phyloP scores from a whole-genome alignment of 2,329 filamentous ascomycete species.

The Pseudogymnoascus sp. region DNA sequence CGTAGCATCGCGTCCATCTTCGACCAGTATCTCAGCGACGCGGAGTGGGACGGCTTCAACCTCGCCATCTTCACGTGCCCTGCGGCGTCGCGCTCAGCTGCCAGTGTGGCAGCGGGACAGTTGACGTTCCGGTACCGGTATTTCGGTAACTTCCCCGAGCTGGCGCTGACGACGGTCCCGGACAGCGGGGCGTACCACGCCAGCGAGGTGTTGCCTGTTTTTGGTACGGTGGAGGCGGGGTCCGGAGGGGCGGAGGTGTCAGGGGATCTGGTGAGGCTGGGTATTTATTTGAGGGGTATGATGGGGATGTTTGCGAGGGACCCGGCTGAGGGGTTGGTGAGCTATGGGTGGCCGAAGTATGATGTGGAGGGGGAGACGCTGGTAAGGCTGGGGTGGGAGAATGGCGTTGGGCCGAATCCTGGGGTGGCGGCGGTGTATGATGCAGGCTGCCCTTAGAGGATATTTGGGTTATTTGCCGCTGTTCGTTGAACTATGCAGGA shows the following conservation, averaged over 20 bases:
- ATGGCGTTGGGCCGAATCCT: constrained; percentile 19
- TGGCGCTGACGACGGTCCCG: constrained; percentile 21
- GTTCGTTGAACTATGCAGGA: too few relatives aligned
- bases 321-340: constrained; percentile 27
- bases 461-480: too few relatives aligned
- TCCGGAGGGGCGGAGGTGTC: constrained; percentile 16
- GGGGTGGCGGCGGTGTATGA: neutral
- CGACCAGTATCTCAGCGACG: neutral
- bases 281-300: constrained; percentile 29
- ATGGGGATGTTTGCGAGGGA: constrained; percentile 35
- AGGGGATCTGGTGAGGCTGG: constrained; percentile 24
- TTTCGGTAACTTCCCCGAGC: constrained; percentile 31
- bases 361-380: constrained; percentile 19
- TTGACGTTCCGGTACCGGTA: constrained; percentile 33
- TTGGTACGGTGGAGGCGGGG: constrained; percentile 23
- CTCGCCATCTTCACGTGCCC: constrained; percentile 29
- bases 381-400: constrained; percentile 24
- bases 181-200: constrained; percentile 30
- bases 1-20: neutral
- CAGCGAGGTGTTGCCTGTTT: constrained; percentile 28
- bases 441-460: neutral
- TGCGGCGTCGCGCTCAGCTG: constrained; percentile 22
- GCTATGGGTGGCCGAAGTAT: constrained; percentile 27
- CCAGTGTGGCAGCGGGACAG: constrained; percentile 20
- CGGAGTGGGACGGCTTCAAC: neutral